Evolutionary conservation across 169 alveolate genomes (phyloP).

Genomic region (Plasmodium berghei): DNA sequence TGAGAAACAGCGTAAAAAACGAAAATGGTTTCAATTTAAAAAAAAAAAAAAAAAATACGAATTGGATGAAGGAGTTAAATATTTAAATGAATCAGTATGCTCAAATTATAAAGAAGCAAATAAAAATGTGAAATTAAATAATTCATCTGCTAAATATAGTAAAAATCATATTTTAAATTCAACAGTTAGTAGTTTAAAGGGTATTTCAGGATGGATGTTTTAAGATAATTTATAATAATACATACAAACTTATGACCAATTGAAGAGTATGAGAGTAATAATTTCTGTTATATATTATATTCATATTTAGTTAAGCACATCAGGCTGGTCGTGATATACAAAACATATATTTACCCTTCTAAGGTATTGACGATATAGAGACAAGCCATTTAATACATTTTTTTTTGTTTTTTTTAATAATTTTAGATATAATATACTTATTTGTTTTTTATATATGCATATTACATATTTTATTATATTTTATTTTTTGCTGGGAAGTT

Average conservation of each 20-base stretch:
- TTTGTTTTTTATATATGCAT: too few relatives aligned
- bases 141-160: constrained; percentile 5
- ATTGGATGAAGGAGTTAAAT: constrained; percentile 44
- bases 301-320: too few relatives aligned
- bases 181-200: constrained; percentile 54
- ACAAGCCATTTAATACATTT: too few relatives aligned
- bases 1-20: constrained; percentile 49
- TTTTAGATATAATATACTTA: too few relatives aligned
- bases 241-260: neutral
- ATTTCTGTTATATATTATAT: neutral
- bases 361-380: too few relatives aligned
- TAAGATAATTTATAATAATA: constrained; percentile 9
- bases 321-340: too few relatives aligned
- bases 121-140: constrained; percentile 17
- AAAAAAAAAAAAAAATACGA: constrained; percentile 48
- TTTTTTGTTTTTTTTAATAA: too few relatives aligned
- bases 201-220: constrained; percentile 67
- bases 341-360: too few relatives aligned
- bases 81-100: constrained; percentile 70
- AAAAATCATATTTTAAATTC: constrained; percentile 36
- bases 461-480: too few relatives aligned
- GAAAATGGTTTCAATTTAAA: constrained; percentile 64
- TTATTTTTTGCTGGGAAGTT: too few relatives aligned
- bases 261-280: neutral
- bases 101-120: constrained; percentile 72